These are phyloP conservation scores for Pestalotiopsis sp. DNA, from an alignment of 2,329 filamentous ascomycete genomes.

Conservation along the genomic window DNA sequence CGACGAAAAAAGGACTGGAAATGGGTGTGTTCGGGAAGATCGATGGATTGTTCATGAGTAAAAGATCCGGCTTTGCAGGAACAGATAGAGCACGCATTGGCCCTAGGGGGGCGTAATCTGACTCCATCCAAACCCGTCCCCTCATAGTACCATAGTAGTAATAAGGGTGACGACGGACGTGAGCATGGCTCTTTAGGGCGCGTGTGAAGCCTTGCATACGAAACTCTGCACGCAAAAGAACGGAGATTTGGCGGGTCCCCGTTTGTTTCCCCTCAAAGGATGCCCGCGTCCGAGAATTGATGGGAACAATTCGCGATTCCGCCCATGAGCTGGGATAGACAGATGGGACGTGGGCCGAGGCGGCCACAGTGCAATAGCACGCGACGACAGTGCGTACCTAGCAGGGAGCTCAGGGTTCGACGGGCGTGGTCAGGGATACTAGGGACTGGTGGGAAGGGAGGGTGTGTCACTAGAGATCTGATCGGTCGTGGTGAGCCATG, in stretches of 20 bases:
- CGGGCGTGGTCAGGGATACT: background rate
- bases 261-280: background rate
- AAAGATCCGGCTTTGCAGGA: background rate
- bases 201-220: constrained; percentile 7
- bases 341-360: background rate
- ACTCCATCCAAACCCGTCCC: background rate
- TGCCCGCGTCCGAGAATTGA: background rate
- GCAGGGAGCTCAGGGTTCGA: background rate
- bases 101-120: background rate
- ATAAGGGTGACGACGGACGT: background rate
- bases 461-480: background rate
- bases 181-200: background rate
- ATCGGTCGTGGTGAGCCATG: background rate
- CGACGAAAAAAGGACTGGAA: background rate
- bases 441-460: background rate
- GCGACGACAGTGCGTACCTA: background rate
- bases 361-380: constrained; percentile 4
- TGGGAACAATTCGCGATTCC: background rate
- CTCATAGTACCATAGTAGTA: background rate
- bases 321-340: background rate
- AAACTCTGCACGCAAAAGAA: constrained; percentile 4
- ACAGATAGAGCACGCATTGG: background rate
- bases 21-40: background rate
- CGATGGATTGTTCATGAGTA: background rate
- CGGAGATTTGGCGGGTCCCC: constrained; percentile 12